These are phyloP conservation scores for Atalantia buxifolia DNA, from an alignment of 345 rosid genomes.

Conservation along the genomic window DNA sequence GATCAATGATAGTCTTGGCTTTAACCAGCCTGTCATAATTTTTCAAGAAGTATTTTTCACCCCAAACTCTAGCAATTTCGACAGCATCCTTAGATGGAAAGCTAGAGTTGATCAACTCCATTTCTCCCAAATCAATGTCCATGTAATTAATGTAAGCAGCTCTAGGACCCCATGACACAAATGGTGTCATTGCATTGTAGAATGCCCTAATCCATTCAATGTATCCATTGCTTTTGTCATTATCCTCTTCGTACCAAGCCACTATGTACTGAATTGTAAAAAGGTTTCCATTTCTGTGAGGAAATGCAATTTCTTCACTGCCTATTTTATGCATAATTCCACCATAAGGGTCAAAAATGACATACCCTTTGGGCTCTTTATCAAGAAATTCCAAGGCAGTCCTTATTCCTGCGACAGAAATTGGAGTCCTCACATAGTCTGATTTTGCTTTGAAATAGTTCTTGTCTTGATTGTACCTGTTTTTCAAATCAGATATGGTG, in stretches of 20 bases:
- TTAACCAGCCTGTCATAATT: slow-evolving; percentile 44
- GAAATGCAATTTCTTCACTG: slow-evolving; percentile 42
- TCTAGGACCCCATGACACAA: slow-evolving; percentile 50
- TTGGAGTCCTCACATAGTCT: slow-evolving; percentile 41
- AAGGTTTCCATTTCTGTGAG: slow-evolving; percentile 50
- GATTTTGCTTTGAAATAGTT: slow-evolving; percentile 51
- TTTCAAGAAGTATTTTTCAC: slow-evolving; percentile 44
- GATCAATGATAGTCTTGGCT: slow-evolving; percentile 47
- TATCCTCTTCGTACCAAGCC: slow-evolving; percentile 44
- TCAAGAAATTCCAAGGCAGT: slow-evolving; percentile 27
- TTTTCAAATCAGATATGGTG: slow-evolving; percentile 23
- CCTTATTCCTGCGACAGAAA: slow-evolving; percentile 27
- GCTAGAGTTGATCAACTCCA: slow-evolving; percentile 3
- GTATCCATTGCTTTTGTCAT: slow-evolving; percentile 6
- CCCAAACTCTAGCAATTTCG: slow-evolving; percentile 44
- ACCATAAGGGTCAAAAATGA: slow-evolving; percentile 53
- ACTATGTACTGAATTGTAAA: slow-evolving; percentile 46
- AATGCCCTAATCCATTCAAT: slow-evolving; percentile 37
- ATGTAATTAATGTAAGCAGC: slow-evolving; percentile 55
- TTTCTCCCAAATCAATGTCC: slow-evolving; percentile 52
- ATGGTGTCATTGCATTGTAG: slow-evolving; percentile 39
- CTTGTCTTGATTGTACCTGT: slow-evolving; percentile 25
- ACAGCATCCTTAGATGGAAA: slow-evolving; percentile 18
- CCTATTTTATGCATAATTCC: slow-evolving; percentile 48
- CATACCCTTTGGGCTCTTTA: slow-evolving; percentile 32